These are phyloP conservation scores for Penicillium desertorum DNA, from an alignment of 495 filamentous ascomycete genomes.

Conservation along the genomic window DNA sequence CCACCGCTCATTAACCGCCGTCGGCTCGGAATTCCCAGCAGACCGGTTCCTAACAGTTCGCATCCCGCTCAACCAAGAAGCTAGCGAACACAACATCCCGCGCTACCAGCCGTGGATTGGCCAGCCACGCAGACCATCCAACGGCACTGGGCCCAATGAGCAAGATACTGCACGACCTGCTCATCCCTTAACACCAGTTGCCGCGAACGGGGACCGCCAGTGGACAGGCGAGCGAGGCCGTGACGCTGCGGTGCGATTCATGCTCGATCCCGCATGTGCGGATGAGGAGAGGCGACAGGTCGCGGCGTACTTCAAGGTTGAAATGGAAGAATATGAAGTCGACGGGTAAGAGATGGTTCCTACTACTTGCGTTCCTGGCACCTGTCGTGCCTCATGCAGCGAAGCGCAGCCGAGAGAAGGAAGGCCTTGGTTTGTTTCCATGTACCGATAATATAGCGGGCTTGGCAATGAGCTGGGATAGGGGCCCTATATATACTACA, in stretches of 20 bases:
- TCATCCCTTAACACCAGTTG: slow-evolving; percentile 38
- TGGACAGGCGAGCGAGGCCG: slow-evolving; percentile 53
- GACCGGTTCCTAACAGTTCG: slow-evolving; percentile 79
- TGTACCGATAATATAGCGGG: too few relatives aligned
- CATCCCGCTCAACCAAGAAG: slow-evolving; percentile 79
- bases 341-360: slow-evolving; percentile 27
- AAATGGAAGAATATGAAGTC: slow-evolving; percentile 67
- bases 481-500: background rate
- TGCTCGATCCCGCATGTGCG: slow-evolving; percentile 79
- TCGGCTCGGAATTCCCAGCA: slow-evolving; percentile 68
- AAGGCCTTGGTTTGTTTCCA: background rate
- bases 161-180: slow-evolving; percentile 11
- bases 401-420: background rate
- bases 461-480: background rate
- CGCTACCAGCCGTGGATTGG: slow-evolving; percentile 51
- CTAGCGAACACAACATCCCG: slow-evolving; percentile 52
- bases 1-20: slow-evolving; percentile 66
- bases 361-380: background rate
- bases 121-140: slow-evolving; percentile 9
- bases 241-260: slow-evolving; percentile 83
- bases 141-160: slow-evolving; percentile 1
- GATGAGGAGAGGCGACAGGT: slow-evolving; percentile 67
- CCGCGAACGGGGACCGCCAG: slow-evolving; percentile 48
- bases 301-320: slow-evolving; percentile 65
- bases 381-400: background rate